These are phyloP conservation scores for Botryotinia narcissicola DNA, from an alignment of 2,329 filamentous ascomycete genomes.

Conservation along the genomic window DNA sequence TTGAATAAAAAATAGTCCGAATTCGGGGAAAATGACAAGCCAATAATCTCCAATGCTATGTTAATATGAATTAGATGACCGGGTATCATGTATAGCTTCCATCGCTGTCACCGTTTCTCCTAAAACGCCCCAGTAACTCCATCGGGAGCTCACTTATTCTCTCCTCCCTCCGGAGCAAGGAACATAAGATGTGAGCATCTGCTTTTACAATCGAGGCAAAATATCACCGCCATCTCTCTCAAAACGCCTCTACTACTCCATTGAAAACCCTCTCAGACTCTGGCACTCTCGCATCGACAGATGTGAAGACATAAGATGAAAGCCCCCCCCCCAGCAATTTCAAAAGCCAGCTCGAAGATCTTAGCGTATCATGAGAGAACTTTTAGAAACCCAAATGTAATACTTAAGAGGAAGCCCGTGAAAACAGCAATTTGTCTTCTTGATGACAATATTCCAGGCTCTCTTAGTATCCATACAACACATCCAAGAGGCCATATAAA, in stretches of 20 bases:
- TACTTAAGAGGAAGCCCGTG: slow-evolving; percentile 77
- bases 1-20: slow-evolving; percentile 11
- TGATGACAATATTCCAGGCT: slow-evolving; percentile 83
- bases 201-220: not conserved
- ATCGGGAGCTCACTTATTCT: not conserved
- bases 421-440: slow-evolving; percentile 84
- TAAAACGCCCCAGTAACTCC: not conserved
- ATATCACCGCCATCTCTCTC: not conserved
- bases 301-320: not conserved
- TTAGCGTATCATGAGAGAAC: slow-evolving; percentile 32
- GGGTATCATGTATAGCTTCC: slow-evolving; percentile 16
- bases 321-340: not conserved
- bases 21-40: not conserved
- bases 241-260: not conserved
- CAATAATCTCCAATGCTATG: not conserved
- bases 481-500: slow-evolving; percentile 94
- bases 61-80: not conserved
- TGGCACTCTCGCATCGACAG: not conserved
- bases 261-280: not conserved
- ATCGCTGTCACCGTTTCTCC: not conserved
- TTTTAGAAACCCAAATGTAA: slow-evolving; percentile 68
- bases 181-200: not conserved
- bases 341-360: not conserved
- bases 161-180: not conserved
- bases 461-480: slow-evolving; percentile 78